Evolutionary conservation across 768 basidiomycete species (phyloP).

Genomic region (Pleurotus pulmonarius): DNA sequence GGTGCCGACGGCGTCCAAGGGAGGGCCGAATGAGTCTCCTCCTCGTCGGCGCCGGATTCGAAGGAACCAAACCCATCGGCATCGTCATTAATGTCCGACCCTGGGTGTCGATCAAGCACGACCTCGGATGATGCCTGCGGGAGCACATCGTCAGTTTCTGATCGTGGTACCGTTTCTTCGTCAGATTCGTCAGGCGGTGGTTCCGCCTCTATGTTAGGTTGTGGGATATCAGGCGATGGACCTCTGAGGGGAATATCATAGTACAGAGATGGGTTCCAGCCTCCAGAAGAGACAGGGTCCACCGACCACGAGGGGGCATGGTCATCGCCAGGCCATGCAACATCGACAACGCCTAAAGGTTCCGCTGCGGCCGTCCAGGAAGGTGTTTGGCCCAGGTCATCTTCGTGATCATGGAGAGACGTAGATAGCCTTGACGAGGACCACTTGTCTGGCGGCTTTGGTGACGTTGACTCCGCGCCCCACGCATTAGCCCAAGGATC

Average conservation of each 20-base stretch:
- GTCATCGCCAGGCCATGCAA: conserved; percentile 46
- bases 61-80: conserved; percentile 61
- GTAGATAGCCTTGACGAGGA: conserved; percentile 5
- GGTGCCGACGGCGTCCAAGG: conserved; percentile 33
- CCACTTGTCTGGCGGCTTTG: conserved; percentile 20
- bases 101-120: conserved; percentile 7
- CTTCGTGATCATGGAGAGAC: conserved; percentile 36
- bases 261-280: conserved; percentile 38
- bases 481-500: conserved; percentile 76
- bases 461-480: conserved; percentile 37
- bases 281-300: conserved; percentile 15
- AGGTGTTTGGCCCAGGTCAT: conserved; percentile 47
- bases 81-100: conserved; percentile 27
- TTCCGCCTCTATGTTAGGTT: not conserved
- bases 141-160: not conserved
- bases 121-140: not conserved
- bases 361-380: conserved; percentile 44
- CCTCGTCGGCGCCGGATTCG: conserved; percentile 41
- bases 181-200: conserved; percentile 10
- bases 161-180: not conserved
- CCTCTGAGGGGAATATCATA: conserved; percentile 35
- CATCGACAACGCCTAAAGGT: conserved; percentile 21
- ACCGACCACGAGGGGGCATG: conserved; percentile 39
- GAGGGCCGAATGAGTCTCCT: conserved; percentile 20
- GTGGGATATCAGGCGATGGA: conserved; percentile 10